Evolutionary conservation across 2,329 filamentous ascomycete species (phyloP), one percentile per base, ranked within the genome.

Genomic region (Tricladium varicosporioides): DNA sequence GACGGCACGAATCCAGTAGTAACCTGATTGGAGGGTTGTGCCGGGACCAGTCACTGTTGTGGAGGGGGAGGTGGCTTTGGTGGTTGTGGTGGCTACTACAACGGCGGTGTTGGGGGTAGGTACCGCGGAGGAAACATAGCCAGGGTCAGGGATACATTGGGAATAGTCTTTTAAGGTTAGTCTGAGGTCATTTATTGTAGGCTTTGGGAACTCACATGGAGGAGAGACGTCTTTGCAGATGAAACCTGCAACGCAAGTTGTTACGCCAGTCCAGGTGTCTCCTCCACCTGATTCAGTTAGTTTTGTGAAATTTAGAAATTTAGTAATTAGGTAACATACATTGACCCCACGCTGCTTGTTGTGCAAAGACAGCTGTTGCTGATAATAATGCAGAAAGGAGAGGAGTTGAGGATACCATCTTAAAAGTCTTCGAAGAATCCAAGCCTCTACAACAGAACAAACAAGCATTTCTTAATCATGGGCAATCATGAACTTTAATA

Each of bases 1-100:
- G 1, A 85, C 81, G 0, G 78, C 81, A 7, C 82, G 79, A 63
- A 85, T 80, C 80, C 80, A 83, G 51, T 60, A 53, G 51, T 64
- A 67, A 0, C 79, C 80, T 2, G 63, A 66, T 58, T 80, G 74
- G 0, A 84, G 74, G 0, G 77, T 81, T 1, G 69, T 71, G 5
- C 76, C 75, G 0, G 75, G 75, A 14, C 58, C 58, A 5, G 33
- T 27, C 11, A 67, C 65, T 16, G 71, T 60, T 2, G 62, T 56
- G 33, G 59, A 58, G 11, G 57, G 49, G 5, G 49, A 52, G 4
- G 58, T 51, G 4, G 63, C 56, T 19, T 53, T 27, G 49, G 52
- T 46, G 57, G 54, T 31, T 36, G 56, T 54, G 27, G 14, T 33
- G 13, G 27, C 15, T 15, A 2, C 8, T 13, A 43, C 40, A 14